Base-by-base conservation (phyloP, 345 rosid species). In the Populus tremula region DNA sequence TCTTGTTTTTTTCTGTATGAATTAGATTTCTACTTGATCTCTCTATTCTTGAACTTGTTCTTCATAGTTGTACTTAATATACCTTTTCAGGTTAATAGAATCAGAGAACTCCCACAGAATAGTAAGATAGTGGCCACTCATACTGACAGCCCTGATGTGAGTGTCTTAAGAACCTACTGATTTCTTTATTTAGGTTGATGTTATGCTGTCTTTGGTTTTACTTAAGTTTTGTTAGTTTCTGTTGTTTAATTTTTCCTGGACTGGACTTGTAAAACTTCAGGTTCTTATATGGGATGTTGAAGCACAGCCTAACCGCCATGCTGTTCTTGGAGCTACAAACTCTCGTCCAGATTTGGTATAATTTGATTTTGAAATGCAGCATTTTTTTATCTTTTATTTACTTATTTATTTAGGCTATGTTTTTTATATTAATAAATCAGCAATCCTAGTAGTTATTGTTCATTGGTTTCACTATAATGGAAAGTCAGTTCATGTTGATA, bases 201-300 rank as follows among this genome's bases (percentile, higher is more conserved):
- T 2, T 69, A 17, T 65, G 23, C 7, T 50, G 13, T n/a, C 35
- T 17, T 8, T 71, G 12, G 7, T 16, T 5, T 38, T 49, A 17
- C 2, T 18, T 11, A 71, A 2, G 6, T 70, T 71, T 71, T 41
- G 14, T n/a, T 68, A 21, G 47, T 75, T 69, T 62, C 41, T 35
- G 65, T 38, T 45, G 43, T 74, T 71, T 29, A 49, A 64, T 81
- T 23, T 81, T 70, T 12, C 68, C 53, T 38, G 21, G 16, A 67
- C 20, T 81, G 69, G 7, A 21, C 71, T 73, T 83, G 12, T 69
- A 69, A 73, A 77, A 83, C 72, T 76, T 77, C 84, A 96, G 99
- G 96, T 96, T 85, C 97, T 94, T 78, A 89, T 96, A 73, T 96
- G 99, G 99, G 99, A 96, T 78, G 97, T 96, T 69, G 99, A 94